Conservation (phyloP, 2,329 filamentous ascomycete species). For the Calycina marina region DNA sequence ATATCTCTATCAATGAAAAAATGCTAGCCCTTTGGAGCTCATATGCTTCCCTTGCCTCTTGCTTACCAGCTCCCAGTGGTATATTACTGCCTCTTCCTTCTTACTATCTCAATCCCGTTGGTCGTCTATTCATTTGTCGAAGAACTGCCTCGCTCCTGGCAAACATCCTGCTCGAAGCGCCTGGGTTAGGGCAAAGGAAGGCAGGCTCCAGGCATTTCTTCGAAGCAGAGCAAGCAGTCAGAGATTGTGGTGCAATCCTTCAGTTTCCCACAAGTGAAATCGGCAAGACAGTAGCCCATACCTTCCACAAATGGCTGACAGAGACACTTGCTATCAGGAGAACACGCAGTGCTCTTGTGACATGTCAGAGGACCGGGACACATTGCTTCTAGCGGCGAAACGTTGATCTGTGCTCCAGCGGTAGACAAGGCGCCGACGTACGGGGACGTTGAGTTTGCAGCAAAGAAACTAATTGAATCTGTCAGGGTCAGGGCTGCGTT, state of each 20-base stretch:
- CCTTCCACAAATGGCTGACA: slow-evolving; percentile 1
- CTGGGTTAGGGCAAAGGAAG: neutral
- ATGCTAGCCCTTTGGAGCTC: too few relatives aligned
- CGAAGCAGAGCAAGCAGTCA: slow-evolving; percentile 1
- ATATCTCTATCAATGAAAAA: too few relatives aligned
- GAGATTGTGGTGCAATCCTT: neutral
- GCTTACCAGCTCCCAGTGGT: too few relatives aligned
- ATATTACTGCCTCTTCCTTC: neutral
- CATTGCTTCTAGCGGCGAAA: neutral
- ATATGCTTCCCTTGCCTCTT: too few relatives aligned
- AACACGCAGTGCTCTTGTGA: neutral
- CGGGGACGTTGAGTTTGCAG: too few relatives aligned
- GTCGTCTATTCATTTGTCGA: neutral
- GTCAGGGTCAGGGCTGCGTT: too few relatives aligned
- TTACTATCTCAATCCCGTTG: neutral
- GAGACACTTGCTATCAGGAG: slow-evolving; percentile 1
- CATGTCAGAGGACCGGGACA: neutral
- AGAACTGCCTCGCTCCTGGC: neutral
- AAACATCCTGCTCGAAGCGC: neutral
- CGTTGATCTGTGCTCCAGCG: too few relatives aligned
- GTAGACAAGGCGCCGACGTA: too few relatives aligned
- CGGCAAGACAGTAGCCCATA: slow-evolving; percentile 2
- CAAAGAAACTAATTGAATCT: too few relatives aligned
- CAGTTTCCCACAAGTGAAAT: slow-evolving; percentile 1
- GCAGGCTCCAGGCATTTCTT: slow-evolving; percentile 1